Evolutionary conservation across 768 basidiomycete genomes (phyloP).

Genomic region (Pulveroboletus sp.): DNA sequence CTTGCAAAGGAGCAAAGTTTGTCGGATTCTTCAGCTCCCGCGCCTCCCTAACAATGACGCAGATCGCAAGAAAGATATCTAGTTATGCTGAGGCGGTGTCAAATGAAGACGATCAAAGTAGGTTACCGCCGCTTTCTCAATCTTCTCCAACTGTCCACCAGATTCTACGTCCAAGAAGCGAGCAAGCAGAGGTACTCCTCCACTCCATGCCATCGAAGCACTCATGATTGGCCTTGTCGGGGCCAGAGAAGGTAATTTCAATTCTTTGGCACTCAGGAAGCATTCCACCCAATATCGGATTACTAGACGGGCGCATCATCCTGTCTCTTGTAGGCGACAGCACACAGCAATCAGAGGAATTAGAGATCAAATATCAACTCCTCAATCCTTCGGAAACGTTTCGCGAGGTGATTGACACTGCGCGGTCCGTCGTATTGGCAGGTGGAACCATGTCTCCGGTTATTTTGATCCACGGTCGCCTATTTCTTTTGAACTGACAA

Average conservation of each 20-base stretch:
- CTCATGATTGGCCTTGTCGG: constrained; percentile 78
- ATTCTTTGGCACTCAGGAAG: neutral
- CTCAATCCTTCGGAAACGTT: constrained; percentile 91
- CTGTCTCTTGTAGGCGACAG: constrained; percentile 43
- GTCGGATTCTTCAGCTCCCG: constrained; percentile 25
- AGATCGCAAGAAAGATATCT: constrained; percentile 81
- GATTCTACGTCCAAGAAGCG: constrained; percentile 6
- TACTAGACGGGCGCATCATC: constrained; percentile 73
- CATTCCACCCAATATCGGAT: neutral
- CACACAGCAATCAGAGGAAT: constrained; percentile 37
- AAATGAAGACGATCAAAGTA: constrained; percentile 38
- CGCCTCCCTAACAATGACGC: neutral
- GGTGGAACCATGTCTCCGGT: constrained; percentile 99
- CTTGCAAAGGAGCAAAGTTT: constrained; percentile 84
- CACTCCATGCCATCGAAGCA: constrained; percentile 76
- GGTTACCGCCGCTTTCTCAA: neutral
- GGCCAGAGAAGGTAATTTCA: constrained; percentile 60
- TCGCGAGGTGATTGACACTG: constrained; percentile 74
- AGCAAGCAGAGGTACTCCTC: constrained; percentile 52
- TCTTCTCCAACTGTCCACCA: constrained; percentile 1
- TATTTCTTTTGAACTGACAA: constrained; percentile 3
- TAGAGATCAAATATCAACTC: constrained; percentile 86
- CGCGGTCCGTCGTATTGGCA: constrained; percentile 84
- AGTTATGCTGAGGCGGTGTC: constrained; percentile 71
- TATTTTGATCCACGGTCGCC: constrained; percentile 22